Evolutionary conservation across 78 protist genomes (phyloP), one percentile per base, ranked within the genome.

Genomic region (Dictyostelium purpureum): DNA sequence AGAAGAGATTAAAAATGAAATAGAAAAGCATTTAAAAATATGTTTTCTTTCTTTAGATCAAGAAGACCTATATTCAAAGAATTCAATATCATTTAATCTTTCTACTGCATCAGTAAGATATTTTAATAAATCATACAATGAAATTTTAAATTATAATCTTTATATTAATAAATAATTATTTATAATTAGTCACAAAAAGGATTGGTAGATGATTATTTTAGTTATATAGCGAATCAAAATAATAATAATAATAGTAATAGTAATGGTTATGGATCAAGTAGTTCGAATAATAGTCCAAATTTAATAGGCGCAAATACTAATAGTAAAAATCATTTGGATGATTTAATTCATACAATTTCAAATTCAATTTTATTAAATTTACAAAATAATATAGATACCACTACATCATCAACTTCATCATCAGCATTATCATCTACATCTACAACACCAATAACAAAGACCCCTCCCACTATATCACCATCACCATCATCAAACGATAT

Each of bases 101-200:
- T 63, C 92, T 35, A 85, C 82, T 33, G 59, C 63, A 57, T 85
- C 75, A 47, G 92, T 85, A 85, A 28, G 80, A n/a, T 73, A 61
- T 59, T n/a, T 28, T 47, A 47, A 7, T 31, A 5, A 26, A 38
- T 42, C 0, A 5, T 24, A 26, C 26, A 3, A 40, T 16, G 0
- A 61, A 16, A 2, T 7, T 42, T 28, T 19, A 0, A n/a, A 26
- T 40, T 24, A n/a, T 7, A 5, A 6, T 2, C 24, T 47, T 38
- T 3, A 14, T 43, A 21, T 7, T 63, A 59, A 76, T 6, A 40
- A 77, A 24, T 76, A 6, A 11, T 38, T 26, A 49, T 43, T 65
- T 19, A 19, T 7, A 18, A 35, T 33, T 35, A 85, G 92, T 43
- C 69, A 19, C 82, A 66, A 6, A 85, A 73, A 85, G 92, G 82